A percentile compares a stretch with the other conserved stretches of the same genome.
Conservation (phyloP, 2,329 filamentous ascomycete genomes). For the Diaporthe helianthi region DNA sequence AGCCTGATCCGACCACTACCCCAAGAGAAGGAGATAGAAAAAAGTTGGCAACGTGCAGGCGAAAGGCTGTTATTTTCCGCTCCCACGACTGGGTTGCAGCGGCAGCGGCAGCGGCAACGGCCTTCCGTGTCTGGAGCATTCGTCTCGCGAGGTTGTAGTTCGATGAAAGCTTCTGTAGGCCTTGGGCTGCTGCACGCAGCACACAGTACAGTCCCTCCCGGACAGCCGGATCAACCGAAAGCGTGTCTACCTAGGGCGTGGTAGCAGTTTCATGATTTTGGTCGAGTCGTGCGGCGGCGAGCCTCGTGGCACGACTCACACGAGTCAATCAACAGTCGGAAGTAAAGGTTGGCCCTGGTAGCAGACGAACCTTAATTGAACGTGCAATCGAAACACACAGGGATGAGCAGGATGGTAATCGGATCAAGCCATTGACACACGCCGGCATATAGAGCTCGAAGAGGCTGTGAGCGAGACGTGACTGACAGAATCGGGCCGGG, state of each 20-base stretch:
- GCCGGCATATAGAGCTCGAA: background rate
- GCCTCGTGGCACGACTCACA: conserved; percentile 14
- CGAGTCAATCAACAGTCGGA: conserved; percentile 20
- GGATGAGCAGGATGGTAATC: conserved; percentile 2
- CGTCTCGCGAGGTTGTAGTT: conserved; percentile 10
- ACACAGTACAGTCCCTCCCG: background rate
- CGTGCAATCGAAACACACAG: conserved; percentile 17
- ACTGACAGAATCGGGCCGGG: conserved; percentile 3
- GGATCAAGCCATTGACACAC: background rate
- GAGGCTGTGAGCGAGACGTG: background rate
- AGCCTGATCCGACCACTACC: background rate
- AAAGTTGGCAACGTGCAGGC: conserved; percentile 1
- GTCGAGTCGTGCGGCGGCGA: conserved; percentile 21
- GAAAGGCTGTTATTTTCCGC: conserved; percentile 14
- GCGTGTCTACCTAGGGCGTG: background rate
- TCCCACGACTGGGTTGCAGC: background rate
- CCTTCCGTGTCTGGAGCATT: background rate
- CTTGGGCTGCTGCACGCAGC: conserved; percentile 19
- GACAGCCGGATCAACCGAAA: conserved; percentile 4
- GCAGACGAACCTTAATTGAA: conserved; percentile 18
- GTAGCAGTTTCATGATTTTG: conserved; percentile 21
- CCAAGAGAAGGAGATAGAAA: background rate
- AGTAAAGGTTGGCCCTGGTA: conserved; percentile 14
- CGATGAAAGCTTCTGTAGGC: conserved; percentile 2
- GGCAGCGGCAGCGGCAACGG: background rate